Evolutionary conservation across 345 rosid genomes (phyloP), one percentile per base, ranked within the genome.

Genomic region (Moringa oleifera): DNA sequence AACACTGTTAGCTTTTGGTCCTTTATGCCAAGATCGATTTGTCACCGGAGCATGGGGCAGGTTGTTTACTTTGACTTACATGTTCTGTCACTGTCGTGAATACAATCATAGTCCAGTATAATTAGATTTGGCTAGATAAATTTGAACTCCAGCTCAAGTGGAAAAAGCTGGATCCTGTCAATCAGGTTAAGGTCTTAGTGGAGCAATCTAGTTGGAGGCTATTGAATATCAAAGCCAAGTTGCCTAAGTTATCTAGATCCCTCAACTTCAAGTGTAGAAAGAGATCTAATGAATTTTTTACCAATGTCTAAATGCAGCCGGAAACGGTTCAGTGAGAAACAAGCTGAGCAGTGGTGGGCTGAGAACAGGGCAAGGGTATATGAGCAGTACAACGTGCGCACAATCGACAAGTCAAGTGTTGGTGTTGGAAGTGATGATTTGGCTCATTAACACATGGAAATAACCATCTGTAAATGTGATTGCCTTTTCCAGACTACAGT

Each of bases 261-360:
- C 33, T 28, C 5, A 8, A 28, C 33, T 28, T 28, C n/a, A n/a
- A n/a, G 11, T 33, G 6, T 33, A 11, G 37, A 33, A 33, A 33
- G 5, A 4, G 37, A 33, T 33, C 5, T 33, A 33, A 33, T 11
- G 37, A 33, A 33, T 33, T 33, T 41, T 41, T 15, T 41, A 9
- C 47, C 47, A 28, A 9, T 11, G 12, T 79, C 51, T 68, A 19
- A 63, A 62, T 68, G 80, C 93, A 94, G 99, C 68, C 95, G 97
- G 53, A 94, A 87, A 75, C 69, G 96, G 63, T 94, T 94, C 76
- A 86, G 87, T 23, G 99, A 90, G 83, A 87, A 90, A 67, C 86
- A 94, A 78, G 99, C 99, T 0, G 99, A 88, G 72, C 85, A 81
- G 66, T 94, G 99, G 99, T 94, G 99, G 99, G 84, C 93, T 50